Evolutionary conservation across 192 early-diverging fungal species (phyloP), one percentile per base, ranked within the genome.

Genomic region (Backusella tarrabulga): DNA sequence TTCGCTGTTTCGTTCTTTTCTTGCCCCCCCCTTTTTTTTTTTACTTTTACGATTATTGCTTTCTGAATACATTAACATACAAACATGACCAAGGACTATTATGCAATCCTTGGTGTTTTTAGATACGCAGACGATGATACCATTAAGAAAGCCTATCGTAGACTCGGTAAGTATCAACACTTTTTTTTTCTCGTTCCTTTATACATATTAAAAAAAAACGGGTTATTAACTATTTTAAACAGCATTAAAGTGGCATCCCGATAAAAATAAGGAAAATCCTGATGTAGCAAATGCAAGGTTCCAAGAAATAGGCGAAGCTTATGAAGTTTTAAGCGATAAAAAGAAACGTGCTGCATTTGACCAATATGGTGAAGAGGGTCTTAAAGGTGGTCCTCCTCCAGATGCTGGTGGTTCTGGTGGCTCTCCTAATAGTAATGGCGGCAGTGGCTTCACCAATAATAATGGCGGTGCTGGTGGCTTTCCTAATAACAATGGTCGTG

Each of bases 241-340:
- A 77, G 93, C 92, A 38, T 80, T 94, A 34, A 94, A 94, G 78
- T 94, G 92, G 92, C 93, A 94, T 87, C 93, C 93, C 9, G 93
- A 94, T 78, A 80, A 92, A 74, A 84, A 82, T 74, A 87, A 84
- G 34, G 89, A 92, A 71, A 88, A 91, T 67, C 85, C 85, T 72
- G 89, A 88, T 73, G 71, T 78, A 26, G 93, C 95, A 21, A 89
- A 95, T 68, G 84, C 88, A 73, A 95, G 91, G 79, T 99, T 99
- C 85, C 97, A 99, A 83, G 97, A 99, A 40, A 94, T 99, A 56
- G 95, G 95, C 54, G 96, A 98, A 86, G 97, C 98, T 6, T 99
- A 95, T 81, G 98, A 99, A 81, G 92, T 95, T 19, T 87, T 99
- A 0, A 95, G 93, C 41, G 97, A 99, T 85, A 87, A 91, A 77